A percentile compares a stretch with the other conserved stretches of the same genome.
Evolutionary conservation across 2,329 filamentous ascomycete species (phyloP).

Genomic region (Penicillium freii): DNA sequence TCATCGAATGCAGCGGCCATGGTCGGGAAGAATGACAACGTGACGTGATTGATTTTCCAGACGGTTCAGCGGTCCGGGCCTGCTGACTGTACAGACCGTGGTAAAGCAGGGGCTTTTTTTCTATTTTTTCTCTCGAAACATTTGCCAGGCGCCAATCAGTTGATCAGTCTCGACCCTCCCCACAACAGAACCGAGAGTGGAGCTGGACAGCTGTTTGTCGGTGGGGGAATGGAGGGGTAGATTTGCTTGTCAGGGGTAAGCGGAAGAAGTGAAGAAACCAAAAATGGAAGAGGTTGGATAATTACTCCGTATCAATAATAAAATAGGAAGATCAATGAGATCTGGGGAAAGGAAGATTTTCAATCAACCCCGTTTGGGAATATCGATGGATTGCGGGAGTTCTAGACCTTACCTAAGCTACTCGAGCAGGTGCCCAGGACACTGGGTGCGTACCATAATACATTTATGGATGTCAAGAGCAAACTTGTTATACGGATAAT

Average conservation of each 20-base stretch:
- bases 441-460: neutral
- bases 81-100: conserved; percentile 24
- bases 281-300: neutral
- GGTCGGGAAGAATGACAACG: conserved; percentile 31
- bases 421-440: neutral
- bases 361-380: neutral
- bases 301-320: no score
- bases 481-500: neutral
- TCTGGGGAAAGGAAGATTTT: neutral
- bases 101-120: conserved; percentile 10
- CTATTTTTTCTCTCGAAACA: conserved; percentile 6
- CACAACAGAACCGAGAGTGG: conserved; percentile 28
- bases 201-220: conserved; percentile 18
- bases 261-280: neutral
- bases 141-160: conserved; percentile 21
- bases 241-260: neutral
- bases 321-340: neutral
- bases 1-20: conserved; percentile 63
- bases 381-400: neutral
- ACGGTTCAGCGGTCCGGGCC: conserved; percentile 17
- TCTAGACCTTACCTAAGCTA: conserved; percentile 12
- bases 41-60: conserved; percentile 39
- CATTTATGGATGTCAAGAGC: neutral
- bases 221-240: conserved; percentile 4
- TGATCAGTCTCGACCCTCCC: conserved; percentile 23